Percentiles rank a stretch among this genome's conserved stretches.
phyloP scores from a whole-genome alignment of 495 filamentous ascomycete species.

The Talaromyces borbonicus region DNA sequence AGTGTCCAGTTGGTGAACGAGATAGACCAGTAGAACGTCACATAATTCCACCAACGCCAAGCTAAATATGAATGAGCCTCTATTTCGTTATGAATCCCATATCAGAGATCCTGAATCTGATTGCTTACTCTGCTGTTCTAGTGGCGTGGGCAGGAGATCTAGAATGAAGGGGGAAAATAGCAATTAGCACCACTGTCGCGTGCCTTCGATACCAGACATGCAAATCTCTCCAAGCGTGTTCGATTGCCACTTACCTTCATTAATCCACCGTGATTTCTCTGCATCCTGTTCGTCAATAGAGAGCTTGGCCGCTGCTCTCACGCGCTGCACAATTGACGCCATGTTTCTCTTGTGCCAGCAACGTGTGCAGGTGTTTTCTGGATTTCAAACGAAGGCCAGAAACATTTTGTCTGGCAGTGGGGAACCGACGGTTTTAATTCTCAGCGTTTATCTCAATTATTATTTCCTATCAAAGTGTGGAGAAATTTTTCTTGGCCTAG shows the following conservation, averaged over 20 bases:
- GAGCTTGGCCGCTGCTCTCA: neutral
- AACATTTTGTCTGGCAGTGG: too few relatives aligned
- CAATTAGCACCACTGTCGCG: neutral
- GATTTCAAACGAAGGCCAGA: too few relatives aligned
- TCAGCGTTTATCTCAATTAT: too few relatives aligned
- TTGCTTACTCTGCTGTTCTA: slow-evolving; percentile 11
- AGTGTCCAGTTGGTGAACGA: slow-evolving; percentile 34
- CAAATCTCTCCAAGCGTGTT: too few relatives aligned
- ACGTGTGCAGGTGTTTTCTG: too few relatives aligned
- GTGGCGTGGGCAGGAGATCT: slow-evolving; percentile 12
- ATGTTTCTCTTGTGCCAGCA: slow-evolving; percentile 21
- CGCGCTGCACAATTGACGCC: slow-evolving; percentile 2
- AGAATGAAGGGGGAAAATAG: neutral
- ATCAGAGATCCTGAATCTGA: neutral
- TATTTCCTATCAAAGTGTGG: too few relatives aligned
- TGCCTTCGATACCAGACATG: neutral
- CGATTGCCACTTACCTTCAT: neutral
- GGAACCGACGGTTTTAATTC: too few relatives aligned
- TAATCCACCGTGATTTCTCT: slow-evolving; percentile 5
- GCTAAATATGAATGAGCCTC: slow-evolving; percentile 3
- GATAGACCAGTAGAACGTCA: slow-evolving; percentile 29
- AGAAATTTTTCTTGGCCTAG: too few relatives aligned
- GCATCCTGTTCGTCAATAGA: slow-evolving; percentile 1
- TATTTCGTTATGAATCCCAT: neutral
- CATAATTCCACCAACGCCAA: slow-evolving; percentile 30